Evolutionary conservation across 768 basidiomycete genomes (phyloP), one percentile per base, ranked within the genome.

Genomic region (Naganishia kalamii): DNA sequence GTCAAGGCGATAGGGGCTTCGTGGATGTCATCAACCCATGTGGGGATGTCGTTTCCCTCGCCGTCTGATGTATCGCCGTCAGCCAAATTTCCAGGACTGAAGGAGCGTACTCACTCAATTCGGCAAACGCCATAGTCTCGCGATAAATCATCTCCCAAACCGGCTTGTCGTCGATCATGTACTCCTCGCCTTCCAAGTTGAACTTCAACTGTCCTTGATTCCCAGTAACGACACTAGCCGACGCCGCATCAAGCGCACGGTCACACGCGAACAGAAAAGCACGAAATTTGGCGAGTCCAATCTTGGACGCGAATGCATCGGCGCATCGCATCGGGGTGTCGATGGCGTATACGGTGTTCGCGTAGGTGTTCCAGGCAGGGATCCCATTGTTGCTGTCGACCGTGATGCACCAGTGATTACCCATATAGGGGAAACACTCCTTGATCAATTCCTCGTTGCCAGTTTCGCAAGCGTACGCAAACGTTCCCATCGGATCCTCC

Each of bases 381-480:
- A 21, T 4, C 40, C 35, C 21, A 27, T 4, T 23, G 12, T 23
- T 15, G 21, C 13, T 10, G 11, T 57, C 54, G n/a, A 57, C 35
- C 33, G 21, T 57, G 35, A 57, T 57, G 54, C 54, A 32, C 54
- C 54, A 57, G n/a, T 57, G 54, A 27, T 57, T 35, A 5, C 29
- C 54, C 54, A 57, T 57, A 25, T 41, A 25, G 12, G 37, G 10
- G 13, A 57, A 57, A 23, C 54, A 57, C 10, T 29, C 33, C 23
- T 57, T 57, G 12, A 37, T 37, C 37, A 57, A 57, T 6, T 37
- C 21, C 4, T 40, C 23, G 35, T 57, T 25, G 5, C 23, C 33
- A 5, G 21, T 40, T 23, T 41, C 54, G 35, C 54, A 57, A 57
- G 37, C 54, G 27, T 32, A 40, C 5, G 54, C 54, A 35, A 35